phyloP scores from a whole-genome alignment of 768 basidiomycete genomes.

The Kwoniella bestiolae region DNA sequence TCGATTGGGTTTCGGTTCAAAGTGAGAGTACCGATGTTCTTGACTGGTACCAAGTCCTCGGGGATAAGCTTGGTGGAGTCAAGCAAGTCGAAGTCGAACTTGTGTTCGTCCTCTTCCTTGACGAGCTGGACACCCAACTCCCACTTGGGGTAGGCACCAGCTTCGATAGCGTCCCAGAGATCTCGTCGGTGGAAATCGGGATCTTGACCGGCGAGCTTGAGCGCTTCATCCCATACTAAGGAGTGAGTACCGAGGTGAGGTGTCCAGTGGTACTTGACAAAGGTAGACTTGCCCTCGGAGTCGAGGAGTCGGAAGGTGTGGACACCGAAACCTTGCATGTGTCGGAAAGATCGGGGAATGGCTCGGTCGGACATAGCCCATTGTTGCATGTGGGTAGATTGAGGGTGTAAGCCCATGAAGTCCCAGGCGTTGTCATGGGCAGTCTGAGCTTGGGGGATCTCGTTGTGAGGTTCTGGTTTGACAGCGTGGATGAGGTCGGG shows the following conservation, averaged over 20 bases:
- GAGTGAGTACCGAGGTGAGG: constrained; percentile 83
- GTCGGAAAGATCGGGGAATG: constrained; percentile 81
- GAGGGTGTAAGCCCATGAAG: constrained; percentile 72
- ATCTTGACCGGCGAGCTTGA: constrained; percentile 77
- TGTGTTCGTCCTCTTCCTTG: constrained; percentile 71
- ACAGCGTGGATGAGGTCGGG: constrained; percentile 84
- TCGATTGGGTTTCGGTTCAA: constrained; percentile 59
- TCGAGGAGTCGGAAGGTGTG: constrained; percentile 82
- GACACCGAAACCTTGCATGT: constrained; percentile 80
- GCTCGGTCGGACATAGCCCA: constrained; percentile 86
- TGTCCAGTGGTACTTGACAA: constrained; percentile 89
- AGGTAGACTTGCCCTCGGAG: constrained; percentile 67
- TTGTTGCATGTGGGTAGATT: constrained; percentile 61
- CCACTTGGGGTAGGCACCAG: constrained; percentile 74
- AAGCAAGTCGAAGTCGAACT: constrained; percentile 69
- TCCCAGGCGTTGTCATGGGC: constrained; percentile 88
- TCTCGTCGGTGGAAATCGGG: constrained; percentile 91
- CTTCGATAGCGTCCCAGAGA: constrained; percentile 77
- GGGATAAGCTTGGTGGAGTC: constrained; percentile 66
- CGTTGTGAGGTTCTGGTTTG: constrained; percentile 85
- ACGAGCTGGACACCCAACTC: constrained; percentile 77
- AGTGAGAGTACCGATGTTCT: constrained; percentile 74
- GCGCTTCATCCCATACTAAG: constrained; percentile 85
- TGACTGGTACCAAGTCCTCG: constrained; percentile 75
- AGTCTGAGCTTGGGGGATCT: constrained; percentile 61